Conservation (phyloP, 805 yeast genomes). For the Candida odintsovae region DNA sequence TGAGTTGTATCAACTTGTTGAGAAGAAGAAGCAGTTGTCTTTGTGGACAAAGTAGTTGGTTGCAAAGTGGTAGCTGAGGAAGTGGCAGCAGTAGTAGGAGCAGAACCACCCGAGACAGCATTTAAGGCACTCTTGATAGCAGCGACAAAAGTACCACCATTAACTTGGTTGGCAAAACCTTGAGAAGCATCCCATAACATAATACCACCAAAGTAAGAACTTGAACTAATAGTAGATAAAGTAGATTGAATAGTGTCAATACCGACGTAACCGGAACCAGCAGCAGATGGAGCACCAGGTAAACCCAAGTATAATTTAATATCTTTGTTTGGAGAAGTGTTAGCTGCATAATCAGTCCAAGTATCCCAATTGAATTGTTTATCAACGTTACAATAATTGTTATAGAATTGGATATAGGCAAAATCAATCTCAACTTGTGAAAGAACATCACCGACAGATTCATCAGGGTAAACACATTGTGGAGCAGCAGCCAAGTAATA, state of each 20-base stretch:
- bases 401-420: slow-evolving; percentile 84
- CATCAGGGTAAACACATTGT: slow-evolving; percentile 87
- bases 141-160: slow-evolving; percentile 38
- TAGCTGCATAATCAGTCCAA: slow-evolving; percentile 62
- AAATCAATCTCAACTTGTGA: slow-evolving; percentile 63
- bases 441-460: slow-evolving; percentile 52
- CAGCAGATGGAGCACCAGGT: slow-evolving; percentile 59
- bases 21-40: slow-evolving; percentile 4
- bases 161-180: slow-evolving; percentile 42
- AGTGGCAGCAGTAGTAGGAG: slow-evolving; percentile 10
- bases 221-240: slow-evolving; percentile 68
- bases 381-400: slow-evolving; percentile 66
- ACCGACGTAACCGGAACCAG: slow-evolving; percentile 54
- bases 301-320: slow-evolving; percentile 71
- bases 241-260: slow-evolving; percentile 32
- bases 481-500: slow-evolving; percentile 88
- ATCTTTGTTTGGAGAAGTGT: slow-evolving; percentile 57
- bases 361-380: slow-evolving; percentile 60
- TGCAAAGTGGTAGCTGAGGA: slow-evolving; percentile 5
- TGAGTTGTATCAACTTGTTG: not conserved
- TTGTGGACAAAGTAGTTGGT: slow-evolving; percentile 4
- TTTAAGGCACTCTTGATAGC: slow-evolving; percentile 39
- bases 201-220: slow-evolving; percentile 78
- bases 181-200: slow-evolving; percentile 91
- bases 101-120: slow-evolving; percentile 13